Conservation (phyloP, 2,329 filamentous ascomycete species). For the Pseudogymnoascus verrucosus region DNA sequence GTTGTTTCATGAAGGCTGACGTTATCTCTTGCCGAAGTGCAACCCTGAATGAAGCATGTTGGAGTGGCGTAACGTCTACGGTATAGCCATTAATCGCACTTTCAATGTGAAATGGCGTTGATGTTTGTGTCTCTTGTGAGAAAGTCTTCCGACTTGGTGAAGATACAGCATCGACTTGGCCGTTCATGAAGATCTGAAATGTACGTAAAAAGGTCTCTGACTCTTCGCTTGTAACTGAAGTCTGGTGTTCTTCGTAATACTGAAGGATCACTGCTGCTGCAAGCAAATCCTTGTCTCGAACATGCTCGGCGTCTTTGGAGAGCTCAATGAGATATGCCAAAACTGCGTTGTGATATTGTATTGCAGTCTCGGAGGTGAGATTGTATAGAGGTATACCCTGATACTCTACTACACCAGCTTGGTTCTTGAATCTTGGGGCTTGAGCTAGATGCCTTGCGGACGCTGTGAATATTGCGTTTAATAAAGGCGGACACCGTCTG, state of each 20-base stretch:
- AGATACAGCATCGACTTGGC: background rate
- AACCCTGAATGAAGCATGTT: constrained; percentile 8
- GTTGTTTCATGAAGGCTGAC: background rate
- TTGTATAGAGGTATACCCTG: background rate
- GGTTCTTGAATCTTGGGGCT: constrained; percentile 21
- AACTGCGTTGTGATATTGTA: background rate
- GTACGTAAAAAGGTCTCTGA: background rate
- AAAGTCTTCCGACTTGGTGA: constrained; percentile 1
- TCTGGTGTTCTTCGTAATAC: constrained; percentile 7
- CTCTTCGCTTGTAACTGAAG: background rate
- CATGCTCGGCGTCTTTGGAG: background rate
- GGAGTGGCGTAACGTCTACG: background rate
- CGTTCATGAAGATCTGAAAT: constrained; percentile 7
- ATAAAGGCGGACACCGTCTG: constrained; percentile 40
- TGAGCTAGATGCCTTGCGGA: constrained; percentile 44
- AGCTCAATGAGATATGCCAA: background rate
- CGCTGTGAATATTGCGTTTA: constrained; percentile 49
- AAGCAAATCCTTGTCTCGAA: background rate
- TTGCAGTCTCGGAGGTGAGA: background rate
- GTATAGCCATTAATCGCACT: background rate
- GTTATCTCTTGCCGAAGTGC: constrained; percentile 1
- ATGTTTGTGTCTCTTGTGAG: constrained; percentile 2
- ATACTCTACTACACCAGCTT: background rate
- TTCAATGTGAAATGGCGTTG: background rate
- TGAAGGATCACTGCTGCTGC: background rate